Percentiles rank a stretch among this genome's conserved stretches.
These are phyloP conservation scores for Neostapfia colusana DNA, from an alignment of 176 grass and related monocot genomes.

Conservation along the genomic window DNA sequence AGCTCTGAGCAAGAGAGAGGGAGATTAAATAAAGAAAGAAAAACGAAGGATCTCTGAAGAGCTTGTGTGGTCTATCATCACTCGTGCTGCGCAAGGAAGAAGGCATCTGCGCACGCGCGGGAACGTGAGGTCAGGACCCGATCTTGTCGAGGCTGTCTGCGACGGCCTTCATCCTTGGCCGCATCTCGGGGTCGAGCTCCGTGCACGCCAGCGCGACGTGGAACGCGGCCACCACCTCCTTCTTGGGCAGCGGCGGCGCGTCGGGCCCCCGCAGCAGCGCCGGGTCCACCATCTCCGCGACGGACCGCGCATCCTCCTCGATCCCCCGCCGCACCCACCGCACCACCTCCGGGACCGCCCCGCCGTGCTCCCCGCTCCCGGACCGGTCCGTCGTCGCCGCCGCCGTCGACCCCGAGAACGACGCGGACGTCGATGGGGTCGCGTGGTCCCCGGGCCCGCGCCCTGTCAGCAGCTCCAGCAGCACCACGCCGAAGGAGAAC, in stretches of 20 bases:
- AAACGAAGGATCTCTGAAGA: neutral
- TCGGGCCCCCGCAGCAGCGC: slow-evolving; percentile 32
- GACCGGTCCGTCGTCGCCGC: neutral
- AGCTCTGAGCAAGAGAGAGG: neutral
- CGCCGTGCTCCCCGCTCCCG: slow-evolving; percentile 40
- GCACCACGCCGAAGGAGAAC: slow-evolving; percentile 68
- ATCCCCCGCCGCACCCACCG: slow-evolving; percentile 74
- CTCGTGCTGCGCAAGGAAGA: neutral
- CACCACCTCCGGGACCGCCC: slow-evolving; percentile 57
- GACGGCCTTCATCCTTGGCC: slow-evolving; percentile 79
- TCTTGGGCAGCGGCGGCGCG: slow-evolving; percentile 48
- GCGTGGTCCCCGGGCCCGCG: slow-evolving; percentile 45
- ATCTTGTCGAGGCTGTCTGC: slow-evolving; percentile 80
- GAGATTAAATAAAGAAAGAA: neutral
- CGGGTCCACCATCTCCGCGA: slow-evolving; percentile 68
- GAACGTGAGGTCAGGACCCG: neutral
- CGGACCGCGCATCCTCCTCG: slow-evolving; percentile 50
- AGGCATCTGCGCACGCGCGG: neutral
- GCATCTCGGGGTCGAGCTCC: slow-evolving; percentile 51
- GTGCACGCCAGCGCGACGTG: slow-evolving; percentile 76
- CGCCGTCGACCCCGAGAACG: slow-evolving; percentile 36
- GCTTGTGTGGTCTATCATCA: neutral
- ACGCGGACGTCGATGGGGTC: slow-evolving; percentile 52
- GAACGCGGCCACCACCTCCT: slow-evolving; percentile 79
- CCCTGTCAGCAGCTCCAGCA: slow-evolving; percentile 76